Evolutionary conservation across 169 alveolate species (phyloP), one percentile per base, ranked within the genome.

Genomic region (Babesia bovis): DNA sequence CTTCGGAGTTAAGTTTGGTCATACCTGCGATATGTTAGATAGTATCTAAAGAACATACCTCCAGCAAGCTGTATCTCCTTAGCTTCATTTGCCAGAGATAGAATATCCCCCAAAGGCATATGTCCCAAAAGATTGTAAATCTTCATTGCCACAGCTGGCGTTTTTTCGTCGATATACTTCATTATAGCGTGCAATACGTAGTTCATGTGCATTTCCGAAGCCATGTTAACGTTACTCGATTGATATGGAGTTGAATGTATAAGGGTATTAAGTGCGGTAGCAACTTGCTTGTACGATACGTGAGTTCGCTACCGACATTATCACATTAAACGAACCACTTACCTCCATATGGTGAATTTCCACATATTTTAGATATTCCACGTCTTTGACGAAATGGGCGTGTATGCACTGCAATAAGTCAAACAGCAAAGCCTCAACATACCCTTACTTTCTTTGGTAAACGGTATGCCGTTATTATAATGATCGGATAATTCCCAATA

Each of bases 391-490:
- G 19, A 63, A 49, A 23, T 63, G 73, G 25, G 73, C 73, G 23
- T 63, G 73, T 25, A 63, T 44, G 30, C 73, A 63, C 73, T 63
- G 73, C 23, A 23, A 23, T 2, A 1, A 35, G 42, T 19, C 25
- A n/a, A 1, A 1, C 26, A 1, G 9, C 9, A 4, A 21, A 19
- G 12, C 38, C 25, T 35, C 30, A 13, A 44, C 73, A 19, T 47
- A 63, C 73, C 60, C 73, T 55, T 47, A 38, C 55, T 40, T 51
- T 40, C 47, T 28, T 40, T 15, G 42, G 21, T 6, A 26, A 4
- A n/a, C 44, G 49, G 55, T 77, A 77, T 4, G 74, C 53, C 25
- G 66, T 36, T 17, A 77, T 57, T 21, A 77, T 42, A 17, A 77
- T 55, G 25, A 79, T 21, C 36, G 76, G 75, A 47, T 35, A 69